Base-by-base conservation (phyloP, 805 yeast species). In the Metschnikowia cubensis region DNA sequence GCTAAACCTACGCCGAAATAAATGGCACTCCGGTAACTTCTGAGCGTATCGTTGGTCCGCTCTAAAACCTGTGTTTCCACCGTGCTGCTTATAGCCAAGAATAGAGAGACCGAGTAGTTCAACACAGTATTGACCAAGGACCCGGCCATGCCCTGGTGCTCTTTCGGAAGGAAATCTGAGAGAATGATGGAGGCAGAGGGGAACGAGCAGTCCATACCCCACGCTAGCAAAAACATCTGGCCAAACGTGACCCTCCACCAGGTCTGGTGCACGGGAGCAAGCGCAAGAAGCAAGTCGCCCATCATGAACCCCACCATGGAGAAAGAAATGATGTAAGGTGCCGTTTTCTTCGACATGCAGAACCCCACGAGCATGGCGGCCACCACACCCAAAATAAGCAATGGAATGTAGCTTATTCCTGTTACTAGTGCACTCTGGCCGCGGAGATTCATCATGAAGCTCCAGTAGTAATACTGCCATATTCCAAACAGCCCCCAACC, bases 401-500 rank as follows among this genome's bases (percentile, higher is more conserved):
- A 81, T 67, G 53, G 82, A 59, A 58, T 66, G 67, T 57, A 84
- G 40, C 51, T 83, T 69, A 45, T 74, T 48, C 57, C 62, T 1
- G 64, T 65, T 21, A 45, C 42, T 15, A 70, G 66, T 2, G 75
- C 63, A 18, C 70, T 58, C 50, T 78, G 75, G 8, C 70, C 60
- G n/a, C 84, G 72, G 25, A 85, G 59, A 47, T 80, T 77, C 48
- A 79, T 58, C 31, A 77, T 57, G 43, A 81, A 74, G 25, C 75
- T 71, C 74, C 79, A 82, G 51, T 77, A 77, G 64, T 84, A 86
- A 59, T 72, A 85, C n/a, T 83, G 70, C 83, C 87, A 85, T 25
- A 85, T 72, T 2, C 92, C 90, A 67, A 86, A 87, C 17, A 87
- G 77, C 1, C 88, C 84, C 94, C 94, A 87, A 0, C 92, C 92